A percentile compares a stretch with the other conserved stretches of the same genome.
Evolutionary conservation across 1,284 basidiomycete genomes (phyloP).

Genomic region (Malassezia sympodialis): DNA sequence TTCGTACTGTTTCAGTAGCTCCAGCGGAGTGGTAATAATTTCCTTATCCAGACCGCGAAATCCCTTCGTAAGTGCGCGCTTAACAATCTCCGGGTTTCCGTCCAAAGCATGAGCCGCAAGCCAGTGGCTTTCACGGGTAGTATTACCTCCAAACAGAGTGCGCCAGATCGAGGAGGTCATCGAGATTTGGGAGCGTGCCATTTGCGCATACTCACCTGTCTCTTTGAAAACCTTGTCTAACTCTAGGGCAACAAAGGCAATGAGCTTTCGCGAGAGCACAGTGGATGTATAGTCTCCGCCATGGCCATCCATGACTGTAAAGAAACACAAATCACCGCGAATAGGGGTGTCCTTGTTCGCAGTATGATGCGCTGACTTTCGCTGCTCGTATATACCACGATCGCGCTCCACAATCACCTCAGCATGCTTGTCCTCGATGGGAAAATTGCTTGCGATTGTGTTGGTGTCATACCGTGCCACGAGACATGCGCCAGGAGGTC

Average conservation of each 20-base stretch:
- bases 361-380: not conserved
- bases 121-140: not conserved
- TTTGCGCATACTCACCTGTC: slow-evolving; percentile 40
- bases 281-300: slow-evolving; percentile 72
- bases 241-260: slow-evolving; percentile 74
- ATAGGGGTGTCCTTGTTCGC: slow-evolving; percentile 1
- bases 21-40: slow-evolving; percentile 64
- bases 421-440: slow-evolving; percentile 43
- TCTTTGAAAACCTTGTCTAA: slow-evolving; percentile 55
- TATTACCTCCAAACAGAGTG: slow-evolving; percentile 30
- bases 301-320: slow-evolving; percentile 87
- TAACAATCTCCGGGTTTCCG: slow-evolving; percentile 58
- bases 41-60: slow-evolving; percentile 70
- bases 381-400: slow-evolving; percentile 22
- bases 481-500: slow-evolving; percentile 33
- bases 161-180: slow-evolving; percentile 36
- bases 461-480: slow-evolving; percentile 46
- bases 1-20: slow-evolving; percentile 56
- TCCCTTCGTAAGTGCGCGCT: slow-evolving; percentile 64
- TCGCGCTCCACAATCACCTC: slow-evolving; percentile 46
- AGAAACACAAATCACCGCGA: slow-evolving; percentile 53
- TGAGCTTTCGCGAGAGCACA: slow-evolving; percentile 71
- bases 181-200: slow-evolving; percentile 39
- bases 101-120: slow-evolving; percentile 48
- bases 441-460: slow-evolving; percentile 39